A percentile compares a stretch with the other conserved stretches of the same genome.
These are phyloP conservation scores for Pyrenochaeta sp. DNA, from an alignment of 2,329 filamentous ascomycete genomes.

Conservation along the genomic window DNA sequence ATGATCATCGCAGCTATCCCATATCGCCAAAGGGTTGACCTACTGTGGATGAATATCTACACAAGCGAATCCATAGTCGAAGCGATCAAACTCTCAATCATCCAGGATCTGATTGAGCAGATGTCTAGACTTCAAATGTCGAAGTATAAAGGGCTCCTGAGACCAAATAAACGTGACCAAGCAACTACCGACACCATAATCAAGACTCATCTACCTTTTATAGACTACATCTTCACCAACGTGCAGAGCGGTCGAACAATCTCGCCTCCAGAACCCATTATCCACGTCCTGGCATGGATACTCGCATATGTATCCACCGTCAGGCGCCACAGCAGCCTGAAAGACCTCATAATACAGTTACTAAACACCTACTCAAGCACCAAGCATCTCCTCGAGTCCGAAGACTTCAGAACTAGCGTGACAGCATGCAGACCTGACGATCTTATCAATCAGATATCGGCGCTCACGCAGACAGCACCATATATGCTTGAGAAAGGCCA, in stretches of 20 bases:
- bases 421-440: not conserved
- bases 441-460: conserved; percentile 3
- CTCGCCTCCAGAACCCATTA: not conserved
- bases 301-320: not conserved
- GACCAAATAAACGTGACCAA: not conserved
- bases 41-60: not conserved
- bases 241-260: not conserved
- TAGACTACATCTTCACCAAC: not conserved
- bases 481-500: conserved; percentile 1
- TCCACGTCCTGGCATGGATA: not conserved
- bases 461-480: conserved; percentile 3
- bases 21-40: not conserved
- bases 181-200: not conserved
- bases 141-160: not conserved
- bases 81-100: conserved; percentile 5
- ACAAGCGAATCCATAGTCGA: not conserved
- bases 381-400: not conserved
- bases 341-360: not conserved
- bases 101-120: not conserved
- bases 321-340: not conserved
- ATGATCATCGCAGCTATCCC: conserved; percentile 8
- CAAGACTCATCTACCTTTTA: not conserved
- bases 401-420: not conserved
- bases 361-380: not conserved
- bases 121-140: not conserved